These are phyloP conservation scores for Aspergillus mulundensis DNA, from an alignment of 495 filamentous ascomycete species.

Conservation along the genomic window DNA sequence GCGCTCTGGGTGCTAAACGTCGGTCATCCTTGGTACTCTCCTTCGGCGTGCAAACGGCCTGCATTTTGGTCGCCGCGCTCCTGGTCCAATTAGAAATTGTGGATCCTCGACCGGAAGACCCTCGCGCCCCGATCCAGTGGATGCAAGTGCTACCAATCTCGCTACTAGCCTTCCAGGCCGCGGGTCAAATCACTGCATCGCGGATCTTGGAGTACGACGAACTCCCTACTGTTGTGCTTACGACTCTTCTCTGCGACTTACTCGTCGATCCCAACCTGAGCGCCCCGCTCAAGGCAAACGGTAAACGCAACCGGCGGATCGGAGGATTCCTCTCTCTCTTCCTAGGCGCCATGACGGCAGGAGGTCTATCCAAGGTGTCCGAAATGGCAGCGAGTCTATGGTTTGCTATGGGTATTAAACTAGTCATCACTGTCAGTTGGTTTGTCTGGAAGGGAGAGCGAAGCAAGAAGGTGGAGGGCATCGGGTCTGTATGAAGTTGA, in stretches of 20 bases:
- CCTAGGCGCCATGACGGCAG: constrained; percentile 37
- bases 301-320: constrained; percentile 30
- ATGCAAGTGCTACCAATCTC: constrained; percentile 45
- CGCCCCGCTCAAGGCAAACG: constrained; percentile 22
- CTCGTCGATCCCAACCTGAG: constrained; percentile 31
- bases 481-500: constrained; percentile 9
- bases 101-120: constrained; percentile 30
- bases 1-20: constrained; percentile 28
- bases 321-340: constrained; percentile 34
- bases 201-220: constrained; percentile 59
- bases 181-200: constrained; percentile 61
- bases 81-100: constrained; percentile 46
- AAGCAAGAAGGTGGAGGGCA: constrained; percentile 7
- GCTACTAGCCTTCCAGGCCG: constrained; percentile 64
- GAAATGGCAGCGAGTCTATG: constrained; percentile 33
- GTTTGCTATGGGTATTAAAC: constrained; percentile 36
- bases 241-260: constrained; percentile 62
- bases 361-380: constrained; percentile 29
- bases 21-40: constrained; percentile 51
- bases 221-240: constrained; percentile 68
- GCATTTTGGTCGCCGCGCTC: constrained; percentile 49
- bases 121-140: constrained; percentile 32
- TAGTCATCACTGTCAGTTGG: constrained; percentile 27
- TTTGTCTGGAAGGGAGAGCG: constrained; percentile 28
- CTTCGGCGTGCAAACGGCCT: constrained; percentile 51